Base-by-base conservation (phyloP, 768 basidiomycete species). In the Amanita phalloides region DNA sequence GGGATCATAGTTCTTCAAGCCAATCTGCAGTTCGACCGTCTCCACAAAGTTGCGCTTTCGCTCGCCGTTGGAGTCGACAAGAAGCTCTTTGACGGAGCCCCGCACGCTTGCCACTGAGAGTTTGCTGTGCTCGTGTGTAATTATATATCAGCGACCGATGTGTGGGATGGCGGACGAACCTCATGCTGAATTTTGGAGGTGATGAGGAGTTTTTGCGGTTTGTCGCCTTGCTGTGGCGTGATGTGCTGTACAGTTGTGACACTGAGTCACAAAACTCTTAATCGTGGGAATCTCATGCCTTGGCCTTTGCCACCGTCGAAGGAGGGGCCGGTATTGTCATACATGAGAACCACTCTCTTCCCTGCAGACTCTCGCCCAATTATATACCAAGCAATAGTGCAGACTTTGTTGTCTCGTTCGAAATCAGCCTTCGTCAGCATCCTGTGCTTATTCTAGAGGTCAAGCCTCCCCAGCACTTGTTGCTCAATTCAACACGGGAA, bases 91-190 rank as follows among this genome's bases (percentile, higher is more conserved):
- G 72, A 97, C 81, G 66, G 89, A 91, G 75, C 84, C 84, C 84
- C 96, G 95, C 90, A 99, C 95, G 85, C 93, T 95, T 86, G 92
- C 82, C 82, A 95, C 94, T 86, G 89, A 90, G 71, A 96, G 86
- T 78, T 95, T 96, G 67, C 77, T 79, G 62, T 7, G 35, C 11
- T 33, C 28, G 44, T 6, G 14, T 32, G 25, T n/a, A 32, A 32
- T 10, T 9, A 11, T 3, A 32, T n/a, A 32, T n/a, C 17, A 25
- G 28, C 4, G 5, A 4, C n/a, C 10, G n/a, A 45, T 14, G 23
- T n/a, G 28, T 17, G 23, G 5, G 14, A 44, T 8, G 43, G 25
- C 20, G 14, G 43, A 26, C 43, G 23, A 17, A 44, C 43, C 43
- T 44, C 43, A 44, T 44, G 20, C 39, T 41, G 39, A 44, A 1